Conservation (phyloP, 257 asterid species). For the Plectranthus barbatus region DNA sequence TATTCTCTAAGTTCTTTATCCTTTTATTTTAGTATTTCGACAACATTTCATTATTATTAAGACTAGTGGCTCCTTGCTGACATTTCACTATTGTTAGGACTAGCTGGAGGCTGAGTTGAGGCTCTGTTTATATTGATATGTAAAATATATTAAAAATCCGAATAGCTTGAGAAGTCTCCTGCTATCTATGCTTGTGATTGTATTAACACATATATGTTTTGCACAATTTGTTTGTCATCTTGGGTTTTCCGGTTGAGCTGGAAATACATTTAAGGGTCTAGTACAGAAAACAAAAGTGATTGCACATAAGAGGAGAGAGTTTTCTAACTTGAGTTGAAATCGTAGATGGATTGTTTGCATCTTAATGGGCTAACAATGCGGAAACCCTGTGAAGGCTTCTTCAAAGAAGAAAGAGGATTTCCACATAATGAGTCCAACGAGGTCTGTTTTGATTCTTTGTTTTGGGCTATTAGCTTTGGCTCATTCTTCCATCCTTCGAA, state of each 20-base stretch:
- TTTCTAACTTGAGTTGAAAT: conserved; percentile 94
- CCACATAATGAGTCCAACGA: conserved; percentile 62
- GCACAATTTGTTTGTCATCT: background rate
- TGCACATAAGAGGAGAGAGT: conserved; percentile 46
- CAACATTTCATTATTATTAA: background rate
- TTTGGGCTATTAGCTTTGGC: conserved; percentile 53
- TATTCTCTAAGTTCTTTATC: background rate
- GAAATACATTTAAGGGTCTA: conserved; percentile 36
- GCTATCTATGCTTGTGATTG: background rate
- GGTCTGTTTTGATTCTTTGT: conserved; percentile 78
- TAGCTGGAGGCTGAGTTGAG: conserved; percentile 7
- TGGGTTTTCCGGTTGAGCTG: conserved; percentile 23
- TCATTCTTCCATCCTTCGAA: conserved; percentile 50
- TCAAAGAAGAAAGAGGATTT: conserved; percentile 78
- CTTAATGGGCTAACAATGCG: conserved; percentile 91
- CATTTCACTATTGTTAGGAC: background rate
- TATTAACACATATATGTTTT: background rate
- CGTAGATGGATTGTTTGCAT: conserved; percentile 96
- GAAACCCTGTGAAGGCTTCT: conserved; percentile 82
- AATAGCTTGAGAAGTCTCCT: background rate
- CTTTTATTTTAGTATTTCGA: background rate
- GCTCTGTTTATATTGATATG: background rate
- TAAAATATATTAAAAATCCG: background rate
- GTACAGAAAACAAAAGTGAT: conserved; percentile 37
- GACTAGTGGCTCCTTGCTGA: no score